Base-by-base conservation (phyloP, 2,329 filamentous ascomycete species). In the Chaetomiaceae sp. region DNA sequence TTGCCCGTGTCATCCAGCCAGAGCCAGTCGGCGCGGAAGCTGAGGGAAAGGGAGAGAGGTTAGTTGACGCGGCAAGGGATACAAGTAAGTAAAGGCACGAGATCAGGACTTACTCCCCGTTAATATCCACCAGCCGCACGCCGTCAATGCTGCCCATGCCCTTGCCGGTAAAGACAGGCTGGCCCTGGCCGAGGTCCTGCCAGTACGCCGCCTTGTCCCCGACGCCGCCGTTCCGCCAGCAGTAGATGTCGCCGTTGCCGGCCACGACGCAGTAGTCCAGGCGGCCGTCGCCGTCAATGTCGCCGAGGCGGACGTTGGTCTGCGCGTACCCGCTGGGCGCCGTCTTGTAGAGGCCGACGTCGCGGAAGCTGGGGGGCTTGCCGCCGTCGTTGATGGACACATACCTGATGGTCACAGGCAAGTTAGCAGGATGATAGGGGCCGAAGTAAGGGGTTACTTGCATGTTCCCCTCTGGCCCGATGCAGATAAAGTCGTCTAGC, bases 131-230 rank as follows among this genome's bases (percentile, higher is more conserved):
- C 36, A 55, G 49, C 2, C 15, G 20, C 6, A 56, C 47, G 15
- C 47, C 53, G 11, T 55, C 23, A 3, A 37, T 29, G 27, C 64
- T 56, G 1, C 62, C 59, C 53, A 62, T 63, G 2, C 48, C 61
- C 4, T 48, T 62, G 58, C 12, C 38, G 53, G 4, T 51, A 51
- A 39, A 64, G 31, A 67, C 45, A 7, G 31, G 3, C 56, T 47
- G 19, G 54, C n/a, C 6, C 54, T 64, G 39, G 15, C 17, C 38
- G 11, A 72, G 60, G 1, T 57, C 47, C 53, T 73, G 67, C 68
- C 69, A 73, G 55, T 65, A 70, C 51, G 25, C 52, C 54, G 9
- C 49, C 54, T 27, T 56, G 14, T 40, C 20, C 4, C 31, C 44
- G 15, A 37, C 20, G 1, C 45, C 45, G n/a, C 45, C 31, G 23